Conservation (phyloP, 441 rosid genomes). For the Populus hybrid region DNA sequence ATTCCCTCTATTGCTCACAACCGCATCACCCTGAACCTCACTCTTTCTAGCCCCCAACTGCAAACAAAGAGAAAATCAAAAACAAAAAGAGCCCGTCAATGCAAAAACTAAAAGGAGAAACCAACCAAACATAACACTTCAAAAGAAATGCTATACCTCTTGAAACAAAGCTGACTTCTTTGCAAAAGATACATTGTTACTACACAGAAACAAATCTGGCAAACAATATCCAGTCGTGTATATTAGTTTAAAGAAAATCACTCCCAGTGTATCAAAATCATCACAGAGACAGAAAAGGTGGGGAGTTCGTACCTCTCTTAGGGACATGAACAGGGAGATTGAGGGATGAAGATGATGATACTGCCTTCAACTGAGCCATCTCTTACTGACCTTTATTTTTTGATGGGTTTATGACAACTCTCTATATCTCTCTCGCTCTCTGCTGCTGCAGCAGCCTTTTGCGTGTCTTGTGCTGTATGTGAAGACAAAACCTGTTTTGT, state of each 20-base stretch:
- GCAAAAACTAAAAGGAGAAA: neutral
- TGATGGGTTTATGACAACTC: neutral
- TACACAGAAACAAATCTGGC: neutral
- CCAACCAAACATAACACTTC: neutral
- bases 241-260: neutral
- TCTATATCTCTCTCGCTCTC: neutral
- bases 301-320: neutral
- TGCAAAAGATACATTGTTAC: neutral
- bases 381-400: neutral
- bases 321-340: neutral
- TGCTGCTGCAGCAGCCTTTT: neutral
- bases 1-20: constrained; percentile 2
- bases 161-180: constrained; percentile 2
- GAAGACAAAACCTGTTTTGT: neutral
- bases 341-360: constrained; percentile 4
- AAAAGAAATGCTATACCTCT: neutral
- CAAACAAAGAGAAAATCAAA: neutral
- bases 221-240: neutral
- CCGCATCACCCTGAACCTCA: constrained; percentile 11
- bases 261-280: neutral
- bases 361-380: constrained; percentile 3
- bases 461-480: neutral
- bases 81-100: neutral
- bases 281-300: neutral
- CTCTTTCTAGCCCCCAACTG: constrained; percentile 13